These are phyloP conservation scores for Lepidopterella palustris DNA, from an alignment of 495 filamentous ascomycete genomes.

Conservation along the genomic window DNA sequence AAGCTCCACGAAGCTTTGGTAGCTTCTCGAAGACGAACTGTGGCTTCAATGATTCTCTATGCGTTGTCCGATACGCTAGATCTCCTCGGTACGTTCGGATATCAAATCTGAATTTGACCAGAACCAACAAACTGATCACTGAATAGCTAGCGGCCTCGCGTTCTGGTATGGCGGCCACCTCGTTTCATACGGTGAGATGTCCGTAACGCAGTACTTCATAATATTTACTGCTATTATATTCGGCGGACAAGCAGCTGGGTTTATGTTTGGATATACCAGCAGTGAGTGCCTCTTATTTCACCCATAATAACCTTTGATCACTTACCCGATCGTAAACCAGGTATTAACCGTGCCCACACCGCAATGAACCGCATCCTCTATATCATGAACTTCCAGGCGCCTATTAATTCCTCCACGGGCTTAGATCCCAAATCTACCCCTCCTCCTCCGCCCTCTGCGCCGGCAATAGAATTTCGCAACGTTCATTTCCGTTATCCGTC, in stretches of 20 bases:
- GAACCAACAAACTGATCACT: not conserved
- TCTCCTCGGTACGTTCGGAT: slow-evolving; percentile 24
- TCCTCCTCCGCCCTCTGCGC: no score
- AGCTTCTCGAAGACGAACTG: slow-evolving; percentile 11
- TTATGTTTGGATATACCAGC: slow-evolving; percentile 19
- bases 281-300: no score
- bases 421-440: no score
- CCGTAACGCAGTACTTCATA: slow-evolving; percentile 22
- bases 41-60: slow-evolving; percentile 19
- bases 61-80: slow-evolving; percentile 15
- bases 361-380: slow-evolving; percentile 22
- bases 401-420: no score
- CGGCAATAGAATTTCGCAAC: slow-evolving; percentile 25
- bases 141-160: not conserved
- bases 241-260: slow-evolving; percentile 20
- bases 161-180: slow-evolving; percentile 25
- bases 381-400: no score
- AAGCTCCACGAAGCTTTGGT: slow-evolving; percentile 18
- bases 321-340: not conserved
- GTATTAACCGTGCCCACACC: slow-evolving; percentile 20
- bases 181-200: slow-evolving; percentile 21
- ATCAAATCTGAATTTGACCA: not conserved
- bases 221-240: slow-evolving; percentile 24
- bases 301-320: not conserved
- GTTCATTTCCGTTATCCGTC: slow-evolving; percentile 23